phyloP scores from a whole-genome alignment of 1,284 basidiomycete species.

The Anthracocystis walkeri region DNA sequence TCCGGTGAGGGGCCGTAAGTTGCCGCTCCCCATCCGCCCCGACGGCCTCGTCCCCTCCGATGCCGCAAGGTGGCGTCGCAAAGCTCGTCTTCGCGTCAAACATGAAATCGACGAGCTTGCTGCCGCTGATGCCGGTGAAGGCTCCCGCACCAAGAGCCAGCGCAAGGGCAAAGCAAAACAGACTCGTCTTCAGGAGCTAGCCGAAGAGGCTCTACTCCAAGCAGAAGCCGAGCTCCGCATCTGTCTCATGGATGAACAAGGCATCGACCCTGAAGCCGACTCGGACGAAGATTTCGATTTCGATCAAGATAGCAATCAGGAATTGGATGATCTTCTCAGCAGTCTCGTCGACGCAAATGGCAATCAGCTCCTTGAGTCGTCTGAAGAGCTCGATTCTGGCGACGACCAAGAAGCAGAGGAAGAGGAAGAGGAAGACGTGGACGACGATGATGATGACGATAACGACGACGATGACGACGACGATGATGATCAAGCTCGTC shows the following conservation, averaged over 20 bases:
- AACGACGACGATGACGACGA: slow-evolving; percentile 21
- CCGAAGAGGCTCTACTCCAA: slow-evolving; percentile 45
- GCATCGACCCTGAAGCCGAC: slow-evolving; percentile 47
- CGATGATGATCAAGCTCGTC: slow-evolving; percentile 18
- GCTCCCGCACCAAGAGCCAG: slow-evolving; percentile 25
- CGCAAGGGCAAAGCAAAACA: slow-evolving; percentile 62
- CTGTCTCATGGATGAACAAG: slow-evolving; percentile 48
- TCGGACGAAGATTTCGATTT: slow-evolving; percentile 49
- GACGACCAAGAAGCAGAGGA: slow-evolving; percentile 13
- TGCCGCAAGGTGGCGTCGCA: slow-evolving; percentile 62
- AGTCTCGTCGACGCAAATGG: slow-evolving; percentile 14
- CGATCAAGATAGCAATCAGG: slow-evolving; percentile 30
- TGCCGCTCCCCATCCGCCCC: slow-evolving; percentile 47
- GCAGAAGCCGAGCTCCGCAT: slow-evolving; percentile 48
- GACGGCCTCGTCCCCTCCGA: slow-evolving; percentile 65
- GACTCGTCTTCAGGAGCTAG: slow-evolving; percentile 52
- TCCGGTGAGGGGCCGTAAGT: slow-evolving; percentile 30
- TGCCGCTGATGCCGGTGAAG: slow-evolving; percentile 53
- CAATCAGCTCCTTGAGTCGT: slow-evolving; percentile 4
- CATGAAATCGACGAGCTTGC: slow-evolving; percentile 55
- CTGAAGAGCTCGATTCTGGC: slow-evolving; percentile 12
- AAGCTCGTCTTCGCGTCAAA: slow-evolving; percentile 46
- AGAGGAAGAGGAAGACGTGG: slow-evolving; percentile 14
- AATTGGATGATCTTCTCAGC: slow-evolving; percentile 19
- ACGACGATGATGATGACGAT: slow-evolving; percentile 21